These are phyloP conservation scores for Bocquillonia castaneifolia DNA, from an alignment of 441 rosid species.

Conservation along the genomic window DNA sequence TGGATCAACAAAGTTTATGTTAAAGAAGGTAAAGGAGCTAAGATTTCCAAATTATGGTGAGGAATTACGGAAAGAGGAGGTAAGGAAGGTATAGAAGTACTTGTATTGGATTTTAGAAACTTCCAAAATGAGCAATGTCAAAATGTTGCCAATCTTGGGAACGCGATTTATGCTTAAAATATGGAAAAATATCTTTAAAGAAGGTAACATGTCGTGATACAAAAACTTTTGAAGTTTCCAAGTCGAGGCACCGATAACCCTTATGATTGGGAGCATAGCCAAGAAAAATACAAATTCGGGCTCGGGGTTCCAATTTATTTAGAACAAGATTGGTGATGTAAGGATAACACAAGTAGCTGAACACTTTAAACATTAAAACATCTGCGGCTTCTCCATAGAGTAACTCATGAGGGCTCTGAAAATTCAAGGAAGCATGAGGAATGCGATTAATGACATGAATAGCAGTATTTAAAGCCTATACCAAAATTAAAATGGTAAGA, in stretches of 20 bases:
- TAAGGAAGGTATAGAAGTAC: no score
- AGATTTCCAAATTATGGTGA: no score
- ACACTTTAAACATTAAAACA: not conserved
- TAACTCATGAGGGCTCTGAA: not conserved
- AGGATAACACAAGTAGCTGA: not conserved
- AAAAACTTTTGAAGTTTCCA: not conserved
- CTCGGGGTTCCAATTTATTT: not conserved
- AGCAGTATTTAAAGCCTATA: not conserved
- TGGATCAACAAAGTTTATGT: no score
- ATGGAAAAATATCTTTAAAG: not conserved
- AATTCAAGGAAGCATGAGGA: not conserved
- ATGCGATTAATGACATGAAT: not conserved
- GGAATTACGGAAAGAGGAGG: no score
- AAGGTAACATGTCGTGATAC: not conserved
- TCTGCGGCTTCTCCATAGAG: not conserved
- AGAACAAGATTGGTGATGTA: not conserved
- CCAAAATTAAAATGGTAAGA: not conserved
- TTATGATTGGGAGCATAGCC: not conserved
- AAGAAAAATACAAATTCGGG: not conserved
- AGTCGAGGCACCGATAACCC: not conserved
- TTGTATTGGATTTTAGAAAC: no score
- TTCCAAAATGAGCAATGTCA: no score
- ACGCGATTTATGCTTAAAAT: no score
- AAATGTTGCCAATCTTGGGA: no score
- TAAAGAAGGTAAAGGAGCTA: no score